These are phyloP conservation scores for Herpetospermum pedunculosum DNA, from an alignment of 306 rosid species.

Conservation along the genomic window DNA sequence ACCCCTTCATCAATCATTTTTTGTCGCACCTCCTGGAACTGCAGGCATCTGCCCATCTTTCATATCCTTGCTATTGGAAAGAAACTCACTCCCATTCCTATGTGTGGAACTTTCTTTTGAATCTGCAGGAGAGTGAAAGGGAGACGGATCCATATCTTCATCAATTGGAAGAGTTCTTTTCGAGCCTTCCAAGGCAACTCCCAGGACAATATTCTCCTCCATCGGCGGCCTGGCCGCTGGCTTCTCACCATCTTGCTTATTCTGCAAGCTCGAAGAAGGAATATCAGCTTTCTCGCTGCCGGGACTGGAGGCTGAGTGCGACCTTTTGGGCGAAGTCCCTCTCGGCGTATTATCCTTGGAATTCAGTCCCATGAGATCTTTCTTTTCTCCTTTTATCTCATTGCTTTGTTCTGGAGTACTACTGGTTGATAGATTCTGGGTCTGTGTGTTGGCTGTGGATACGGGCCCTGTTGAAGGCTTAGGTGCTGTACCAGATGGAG, in stretches of 20 bases:
- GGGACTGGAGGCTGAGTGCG: constrained; percentile 17
- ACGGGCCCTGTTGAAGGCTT: constrained; percentile 26
- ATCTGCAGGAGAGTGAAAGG: constrained; percentile 13
- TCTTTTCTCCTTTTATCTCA: constrained; percentile 33
- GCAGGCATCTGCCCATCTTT: constrained; percentile 45
- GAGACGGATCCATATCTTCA: constrained; percentile 41
- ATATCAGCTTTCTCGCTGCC: constrained; percentile 30
- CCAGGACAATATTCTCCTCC: constrained; percentile 87
- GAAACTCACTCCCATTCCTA: constrained; percentile 28
- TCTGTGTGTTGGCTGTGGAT: constrained; percentile 34
- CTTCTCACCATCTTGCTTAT: constrained; percentile 55
- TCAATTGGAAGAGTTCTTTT: constrained; percentile 88
- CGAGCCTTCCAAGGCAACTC: constrained; percentile 92
- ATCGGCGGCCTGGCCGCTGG: constrained; percentile 33
- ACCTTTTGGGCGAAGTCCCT: constrained; percentile 18
- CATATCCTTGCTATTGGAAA: constrained; percentile 35
- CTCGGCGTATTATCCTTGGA: constrained; percentile 24
- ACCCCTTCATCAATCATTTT: constrained; percentile 19
- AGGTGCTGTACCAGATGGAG: constrained; percentile 20
- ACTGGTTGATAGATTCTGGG: constrained; percentile 19
- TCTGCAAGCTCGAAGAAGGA: constrained; percentile 23
- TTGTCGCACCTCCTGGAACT: constrained; percentile 24
- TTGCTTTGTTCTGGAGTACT: constrained; percentile 29
- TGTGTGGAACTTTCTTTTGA: constrained; percentile 52
- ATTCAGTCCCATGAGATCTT: constrained; percentile 23